These are phyloP conservation scores for Phytophthora agathidicida DNA, from an alignment of 352 stramenopile species.

Conservation along the genomic window DNA sequence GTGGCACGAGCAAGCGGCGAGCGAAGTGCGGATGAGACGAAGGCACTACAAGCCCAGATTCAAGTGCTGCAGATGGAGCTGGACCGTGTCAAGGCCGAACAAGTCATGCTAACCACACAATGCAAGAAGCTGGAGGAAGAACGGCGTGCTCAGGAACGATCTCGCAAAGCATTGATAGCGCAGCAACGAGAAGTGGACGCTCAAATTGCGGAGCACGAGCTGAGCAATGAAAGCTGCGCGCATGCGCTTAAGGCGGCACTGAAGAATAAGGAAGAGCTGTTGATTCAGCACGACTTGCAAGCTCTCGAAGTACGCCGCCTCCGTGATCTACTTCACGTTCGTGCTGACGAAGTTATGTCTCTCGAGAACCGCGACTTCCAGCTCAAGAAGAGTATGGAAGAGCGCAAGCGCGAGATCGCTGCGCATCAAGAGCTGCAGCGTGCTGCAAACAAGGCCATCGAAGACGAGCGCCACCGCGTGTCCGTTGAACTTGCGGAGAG, in stretches of 20 bases:
- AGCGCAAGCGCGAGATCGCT: constrained; percentile 92
- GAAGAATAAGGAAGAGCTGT: constrained; percentile 91
- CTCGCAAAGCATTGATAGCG: constrained; percentile 74
- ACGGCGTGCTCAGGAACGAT: constrained; percentile 75
- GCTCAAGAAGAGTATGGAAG: constrained; percentile 94
- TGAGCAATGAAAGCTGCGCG: constrained; percentile 91
- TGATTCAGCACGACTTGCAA: constrained; percentile 95
- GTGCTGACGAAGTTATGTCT: constrained; percentile 92
- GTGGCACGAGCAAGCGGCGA: constrained; percentile 93
- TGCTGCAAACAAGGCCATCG: constrained; percentile 83
- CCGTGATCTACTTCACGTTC: constrained; percentile 87
- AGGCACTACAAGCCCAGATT: constrained; percentile 91
- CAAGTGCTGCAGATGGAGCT: constrained; percentile 90
- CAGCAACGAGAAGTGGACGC: constrained; percentile 81
- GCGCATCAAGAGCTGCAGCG: constrained; percentile 91
- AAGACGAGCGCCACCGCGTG: constrained; percentile 95
- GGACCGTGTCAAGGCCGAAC: constrained; percentile 86
- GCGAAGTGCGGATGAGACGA: constrained; percentile 94
- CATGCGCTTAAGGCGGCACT: constrained; percentile 82
- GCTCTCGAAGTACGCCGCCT: constrained; percentile 93
- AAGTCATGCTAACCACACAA: constrained; percentile 90
- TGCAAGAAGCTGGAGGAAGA: constrained; percentile 94
- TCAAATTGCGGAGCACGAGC: constrained; percentile 89
- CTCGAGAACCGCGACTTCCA: constrained; percentile 95
- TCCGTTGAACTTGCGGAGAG: constrained; percentile 91